phyloP scores from a whole-genome alignment of 768 basidiomycete genomes.

The Leccinum uliginosum region DNA sequence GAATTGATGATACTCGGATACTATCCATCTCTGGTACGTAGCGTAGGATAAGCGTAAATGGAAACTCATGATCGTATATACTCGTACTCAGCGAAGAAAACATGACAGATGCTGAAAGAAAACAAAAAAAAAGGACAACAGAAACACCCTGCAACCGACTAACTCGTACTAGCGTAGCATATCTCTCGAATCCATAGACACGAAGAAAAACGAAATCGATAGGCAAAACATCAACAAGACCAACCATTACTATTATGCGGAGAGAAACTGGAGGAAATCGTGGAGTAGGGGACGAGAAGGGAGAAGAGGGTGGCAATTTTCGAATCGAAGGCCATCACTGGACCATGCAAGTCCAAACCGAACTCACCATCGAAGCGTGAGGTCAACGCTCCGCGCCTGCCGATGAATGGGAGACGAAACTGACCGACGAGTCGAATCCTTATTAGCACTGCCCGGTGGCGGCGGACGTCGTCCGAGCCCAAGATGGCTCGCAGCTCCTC shows the following conservation, averaged over 20 bases:
- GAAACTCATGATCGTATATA: background rate
- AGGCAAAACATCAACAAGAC: background rate
- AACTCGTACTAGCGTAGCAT: background rate
- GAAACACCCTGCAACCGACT: background rate
- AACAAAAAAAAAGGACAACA: background rate
- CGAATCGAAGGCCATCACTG: no score
- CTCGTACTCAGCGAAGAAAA: background rate
- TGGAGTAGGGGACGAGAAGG: no score
- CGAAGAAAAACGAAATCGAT: background rate
- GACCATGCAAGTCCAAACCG: background rate
- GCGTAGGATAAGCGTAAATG: background rate
- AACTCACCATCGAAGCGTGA: background rate
- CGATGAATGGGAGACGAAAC: conserved; percentile 4
- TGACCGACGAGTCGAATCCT: conserved; percentile 3
- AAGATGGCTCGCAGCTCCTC: background rate
- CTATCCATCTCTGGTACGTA: background rate
- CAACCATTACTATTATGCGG: background rate
- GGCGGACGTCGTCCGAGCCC: background rate
- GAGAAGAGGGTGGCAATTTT: background rate
- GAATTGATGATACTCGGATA: background rate
- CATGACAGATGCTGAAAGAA: background rate
- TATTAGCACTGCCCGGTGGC: background rate
- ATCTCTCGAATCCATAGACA: background rate
- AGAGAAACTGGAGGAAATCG: background rate
- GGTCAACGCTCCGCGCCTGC: background rate